Base-by-base conservation (phyloP, 148 eudicot genomes). In the Cornus suecica region DNA sequence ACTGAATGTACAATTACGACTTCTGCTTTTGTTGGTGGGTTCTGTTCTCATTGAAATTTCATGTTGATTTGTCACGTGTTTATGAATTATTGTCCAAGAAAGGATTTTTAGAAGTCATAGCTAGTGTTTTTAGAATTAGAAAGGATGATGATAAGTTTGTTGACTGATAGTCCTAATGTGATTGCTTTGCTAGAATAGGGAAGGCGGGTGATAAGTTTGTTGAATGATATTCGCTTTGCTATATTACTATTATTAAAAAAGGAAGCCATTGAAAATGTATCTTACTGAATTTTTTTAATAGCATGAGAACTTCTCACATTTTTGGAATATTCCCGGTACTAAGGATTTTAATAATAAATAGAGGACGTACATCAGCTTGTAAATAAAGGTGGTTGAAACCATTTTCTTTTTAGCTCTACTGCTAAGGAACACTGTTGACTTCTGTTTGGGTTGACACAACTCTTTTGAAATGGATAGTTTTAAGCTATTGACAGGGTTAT, bases 21-120 rank as follows among this genome's bases (percentile, higher is more conserved):
- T 80, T 82, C 84, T 76, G 75, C 70, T 80, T 74, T 80, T 80
- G 85, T 82, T 86, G 83, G 86, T 85, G 83, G 80, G 76, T 84
- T 78, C 75, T 86, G 82, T 73, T 85, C 81, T 76, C 69, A 80
- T 72, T 48, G 62, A 71, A 69, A 77, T 66, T 24, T 71, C 37
- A 20, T 80, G 68, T 69, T 74, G 76, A 65, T 87, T 78, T 64
- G 68, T 62, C 15, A 8, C 14, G 54, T 58, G 51, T 37, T 37
- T 3, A 25, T 73, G 64, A 60, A 66, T 16, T 56, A 13, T 48
- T 41, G 45, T 66, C 34, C 11, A 66, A 32, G 7, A 52, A 22
- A 28, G 29, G 45, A 76, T 67, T 37, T 37, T 37, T 48, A 48
- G 54, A 13, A 48, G 18, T 48, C 15, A 16, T 48, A 48, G 20